Evolutionary conservation across 148 eudicot genomes (phyloP).

Genomic region (Rhododendron vialii): DNA sequence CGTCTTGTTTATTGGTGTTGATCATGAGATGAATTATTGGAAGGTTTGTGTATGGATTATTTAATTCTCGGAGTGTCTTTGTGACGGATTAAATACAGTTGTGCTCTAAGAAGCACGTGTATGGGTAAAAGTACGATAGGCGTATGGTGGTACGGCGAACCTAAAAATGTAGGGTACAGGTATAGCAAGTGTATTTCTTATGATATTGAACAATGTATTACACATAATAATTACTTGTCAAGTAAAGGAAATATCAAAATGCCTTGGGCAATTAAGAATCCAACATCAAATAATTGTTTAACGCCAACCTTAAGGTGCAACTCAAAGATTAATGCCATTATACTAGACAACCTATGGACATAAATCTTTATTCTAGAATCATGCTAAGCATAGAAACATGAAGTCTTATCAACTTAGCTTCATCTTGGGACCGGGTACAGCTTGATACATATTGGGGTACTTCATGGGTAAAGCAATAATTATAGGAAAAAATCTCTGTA

Average conservation of each 20-base stretch:
- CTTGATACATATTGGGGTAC: neutral
- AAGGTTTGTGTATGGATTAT: neutral
- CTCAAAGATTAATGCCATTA: too few species aligned
- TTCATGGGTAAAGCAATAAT: neutral
- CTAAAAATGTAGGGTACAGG: neutral
- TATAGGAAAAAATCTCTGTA: neutral
- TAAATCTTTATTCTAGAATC: too few species aligned
- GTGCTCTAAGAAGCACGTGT: neutral
- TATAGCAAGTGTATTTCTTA: neutral
- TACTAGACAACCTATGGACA: neutral
- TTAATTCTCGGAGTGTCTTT: neutral
- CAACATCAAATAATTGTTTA: neutral
- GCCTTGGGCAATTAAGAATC: neutral
- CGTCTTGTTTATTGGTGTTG: neutral
- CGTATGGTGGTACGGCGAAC: neutral
- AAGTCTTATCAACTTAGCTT: neutral
- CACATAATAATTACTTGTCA: neutral
- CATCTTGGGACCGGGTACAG: neutral
- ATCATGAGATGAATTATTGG: neutral
- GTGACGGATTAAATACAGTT: neutral
- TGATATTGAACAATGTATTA: neutral
- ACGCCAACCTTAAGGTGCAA: neutral
- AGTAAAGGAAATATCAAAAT: too few species aligned
- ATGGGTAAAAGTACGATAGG: too few species aligned
- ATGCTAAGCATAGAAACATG: neutral